phyloP scores from a whole-genome alignment of 139 green algal species.

The Chlamydomonas eustigma region DNA sequence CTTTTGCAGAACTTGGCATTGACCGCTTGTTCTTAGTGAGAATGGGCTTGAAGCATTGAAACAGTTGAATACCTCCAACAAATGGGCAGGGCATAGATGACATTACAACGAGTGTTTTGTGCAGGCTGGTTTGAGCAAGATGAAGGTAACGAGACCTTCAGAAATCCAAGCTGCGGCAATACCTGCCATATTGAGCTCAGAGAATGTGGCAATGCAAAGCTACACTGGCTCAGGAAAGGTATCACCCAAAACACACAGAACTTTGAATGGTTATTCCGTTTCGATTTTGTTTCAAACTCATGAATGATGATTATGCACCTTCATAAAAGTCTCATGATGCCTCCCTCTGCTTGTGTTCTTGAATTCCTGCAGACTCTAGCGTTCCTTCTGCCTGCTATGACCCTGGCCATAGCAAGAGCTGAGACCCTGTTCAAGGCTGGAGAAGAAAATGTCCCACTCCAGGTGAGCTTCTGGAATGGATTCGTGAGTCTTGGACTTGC shows the following conservation, averaged over 20 bases:
- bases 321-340: too few relatives aligned
- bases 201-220: conserved; percentile 75
- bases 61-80: neutral
- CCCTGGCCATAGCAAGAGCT: conserved; percentile 48
- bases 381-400: conserved; percentile 87
- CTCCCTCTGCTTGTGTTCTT: too few relatives aligned
- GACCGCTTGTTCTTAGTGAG: conserved; percentile 8
- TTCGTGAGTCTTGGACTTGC: neutral
- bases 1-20: conserved; percentile 1
- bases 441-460: conserved; percentile 10
- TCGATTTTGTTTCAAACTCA: too few relatives aligned
- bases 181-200: conserved; percentile 54
- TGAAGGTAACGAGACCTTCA: neutral
- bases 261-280: too few relatives aligned
- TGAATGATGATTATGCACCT: too few relatives aligned
- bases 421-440: conserved; percentile 23
- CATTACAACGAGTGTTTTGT: neutral
- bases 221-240: conserved; percentile 94
- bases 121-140: neutral
- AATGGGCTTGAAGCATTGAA: neutral
- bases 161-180: conserved; percentile 69
- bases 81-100: too few relatives aligned
- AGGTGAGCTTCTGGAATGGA: conserved; percentile 19
- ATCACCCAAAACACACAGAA: too few relatives aligned
- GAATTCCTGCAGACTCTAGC: conserved; percentile 90